Conservation (phyloP, 2,329 filamentous ascomycete species). For the Fusarium hostae region DNA sequence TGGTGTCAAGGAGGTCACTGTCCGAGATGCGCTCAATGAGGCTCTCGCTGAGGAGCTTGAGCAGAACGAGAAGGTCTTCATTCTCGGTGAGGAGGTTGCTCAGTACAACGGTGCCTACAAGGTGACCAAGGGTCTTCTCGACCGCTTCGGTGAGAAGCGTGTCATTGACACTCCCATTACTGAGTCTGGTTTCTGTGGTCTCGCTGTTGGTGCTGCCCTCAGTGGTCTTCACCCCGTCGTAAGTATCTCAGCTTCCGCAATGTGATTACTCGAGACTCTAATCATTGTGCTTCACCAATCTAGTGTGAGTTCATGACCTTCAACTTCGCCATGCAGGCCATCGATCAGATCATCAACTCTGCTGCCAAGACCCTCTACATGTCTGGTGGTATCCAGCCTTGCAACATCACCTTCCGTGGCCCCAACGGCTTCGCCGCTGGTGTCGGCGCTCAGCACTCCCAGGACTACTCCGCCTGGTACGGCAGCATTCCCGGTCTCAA, state of each 20-base stretch:
- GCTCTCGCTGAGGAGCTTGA: slow-evolving; percentile 98
- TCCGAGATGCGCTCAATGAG: slow-evolving; percentile 97
- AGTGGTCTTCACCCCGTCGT: slow-evolving; percentile 94
- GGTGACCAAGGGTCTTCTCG: slow-evolving; percentile 96
- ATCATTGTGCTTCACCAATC: slow-evolving; percentile 5
- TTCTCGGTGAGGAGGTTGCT: slow-evolving; percentile 97
- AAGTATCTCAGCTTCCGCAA: slow-evolving; percentile 56
- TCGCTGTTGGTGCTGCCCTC: slow-evolving; percentile 93
- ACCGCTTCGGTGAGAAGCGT: slow-evolving; percentile 96
- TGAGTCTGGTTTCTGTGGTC: slow-evolving; percentile 92
- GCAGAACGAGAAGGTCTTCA: slow-evolving; percentile 91
- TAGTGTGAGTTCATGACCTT: slow-evolving; percentile 99
- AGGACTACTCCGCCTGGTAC: slow-evolving; percentile 99
- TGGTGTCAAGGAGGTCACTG: slow-evolving; percentile 90
- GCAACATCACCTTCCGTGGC: slow-evolving; percentile 99
- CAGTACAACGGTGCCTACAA: slow-evolving; percentile 99
- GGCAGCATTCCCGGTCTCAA: slow-evolving; percentile 97
- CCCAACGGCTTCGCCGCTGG: slow-evolving; percentile 97
- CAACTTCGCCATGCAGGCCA: slow-evolving; percentile 99
- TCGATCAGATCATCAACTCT: slow-evolving; percentile 99
- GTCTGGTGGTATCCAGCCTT: slow-evolving; percentile 99
- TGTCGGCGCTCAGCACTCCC: slow-evolving; percentile 97
- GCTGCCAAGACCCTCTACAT: slow-evolving; percentile 99
- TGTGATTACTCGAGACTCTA: slow-evolving; percentile 14
- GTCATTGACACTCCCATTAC: slow-evolving; percentile 99